Evolutionary conservation across 2,329 filamentous ascomycete genomes (phyloP).

Genomic region (Chaetomium sp.): DNA sequence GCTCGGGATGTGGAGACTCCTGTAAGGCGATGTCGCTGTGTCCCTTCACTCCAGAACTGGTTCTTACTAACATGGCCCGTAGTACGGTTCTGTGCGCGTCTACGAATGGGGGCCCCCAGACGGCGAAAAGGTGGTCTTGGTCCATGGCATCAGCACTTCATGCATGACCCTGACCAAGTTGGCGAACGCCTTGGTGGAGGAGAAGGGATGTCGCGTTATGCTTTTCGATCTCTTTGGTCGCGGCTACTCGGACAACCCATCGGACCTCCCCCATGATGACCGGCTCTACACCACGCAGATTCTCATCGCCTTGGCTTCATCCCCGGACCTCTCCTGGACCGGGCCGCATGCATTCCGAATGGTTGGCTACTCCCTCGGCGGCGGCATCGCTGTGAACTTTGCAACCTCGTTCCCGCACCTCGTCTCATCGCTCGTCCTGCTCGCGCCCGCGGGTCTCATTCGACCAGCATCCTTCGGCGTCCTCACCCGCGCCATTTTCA

Average conservation of each 20-base stretch:
- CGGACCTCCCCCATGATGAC: constrained; percentile 64
- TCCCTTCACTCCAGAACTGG: background rate
- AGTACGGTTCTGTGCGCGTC: constrained; percentile 67
- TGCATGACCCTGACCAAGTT: constrained; percentile 65
- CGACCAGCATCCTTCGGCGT: constrained; percentile 46
- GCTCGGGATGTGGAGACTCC: constrained; percentile 66
- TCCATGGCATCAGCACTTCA: constrained; percentile 81
- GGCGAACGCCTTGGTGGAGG: constrained; percentile 55
- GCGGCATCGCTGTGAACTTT: constrained; percentile 70
- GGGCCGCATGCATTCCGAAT: constrained; percentile 52
- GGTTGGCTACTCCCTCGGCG: constrained; percentile 76
- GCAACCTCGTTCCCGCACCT: constrained; percentile 65
- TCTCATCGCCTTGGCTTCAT: constrained; percentile 63
- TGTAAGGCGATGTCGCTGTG: constrained; percentile 30
- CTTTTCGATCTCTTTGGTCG: constrained; percentile 69
- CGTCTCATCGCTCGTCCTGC: constrained; percentile 62
- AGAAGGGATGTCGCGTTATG: constrained; percentile 68
- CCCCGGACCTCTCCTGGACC: constrained; percentile 58
- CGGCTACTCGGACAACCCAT: constrained; percentile 59
- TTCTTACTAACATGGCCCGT: constrained; percentile 5
- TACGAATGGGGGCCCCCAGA: constrained; percentile 76
- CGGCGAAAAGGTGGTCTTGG: constrained; percentile 67
- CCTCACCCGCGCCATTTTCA: constrained; percentile 45
- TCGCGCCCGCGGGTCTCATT: constrained; percentile 75
- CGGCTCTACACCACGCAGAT: constrained; percentile 68